These are phyloP conservation scores for Pterocarpus santalinus DNA, from an alignment of 306 rosid species.

Conservation along the genomic window DNA sequence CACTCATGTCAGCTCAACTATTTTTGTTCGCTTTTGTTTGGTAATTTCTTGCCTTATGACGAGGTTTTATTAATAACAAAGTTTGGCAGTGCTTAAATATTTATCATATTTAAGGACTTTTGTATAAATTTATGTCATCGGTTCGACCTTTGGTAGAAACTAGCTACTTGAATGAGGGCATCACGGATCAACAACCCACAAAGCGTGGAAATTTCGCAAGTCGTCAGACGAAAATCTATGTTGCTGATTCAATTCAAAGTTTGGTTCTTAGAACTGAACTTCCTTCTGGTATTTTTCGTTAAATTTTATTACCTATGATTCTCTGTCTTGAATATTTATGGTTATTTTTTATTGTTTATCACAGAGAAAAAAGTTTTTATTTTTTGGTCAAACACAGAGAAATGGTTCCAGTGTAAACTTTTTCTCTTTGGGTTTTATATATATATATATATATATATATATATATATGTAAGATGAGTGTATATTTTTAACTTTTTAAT, in stretches of 20 bases:
- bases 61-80: background rate
- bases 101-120: background rate
- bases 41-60: slow-evolving; percentile 20
- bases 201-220: background rate
- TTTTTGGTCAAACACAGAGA: too few species aligned
- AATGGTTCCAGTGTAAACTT: too few species aligned
- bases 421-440: too few species aligned
- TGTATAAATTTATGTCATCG: slow-evolving; percentile 20
- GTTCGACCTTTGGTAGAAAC: background rate
- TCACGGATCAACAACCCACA: background rate
- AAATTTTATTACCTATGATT: background rate
- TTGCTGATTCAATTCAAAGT: slow-evolving; percentile 12
- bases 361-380: too few species aligned
- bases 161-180: background rate
- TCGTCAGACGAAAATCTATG: background rate
- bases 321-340: background rate
- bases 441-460: too few species aligned
- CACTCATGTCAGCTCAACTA: slow-evolving; percentile 19
- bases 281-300: background rate
- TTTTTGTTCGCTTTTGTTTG: slow-evolving; percentile 39
- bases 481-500: too few species aligned
- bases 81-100: background rate
- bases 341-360: too few species aligned
- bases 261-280: background rate
- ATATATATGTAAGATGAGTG: too few species aligned